These are phyloP conservation scores for Saposhnikovia divaricata DNA, from an alignment of 129 eudicot species.

Conservation along the genomic window DNA sequence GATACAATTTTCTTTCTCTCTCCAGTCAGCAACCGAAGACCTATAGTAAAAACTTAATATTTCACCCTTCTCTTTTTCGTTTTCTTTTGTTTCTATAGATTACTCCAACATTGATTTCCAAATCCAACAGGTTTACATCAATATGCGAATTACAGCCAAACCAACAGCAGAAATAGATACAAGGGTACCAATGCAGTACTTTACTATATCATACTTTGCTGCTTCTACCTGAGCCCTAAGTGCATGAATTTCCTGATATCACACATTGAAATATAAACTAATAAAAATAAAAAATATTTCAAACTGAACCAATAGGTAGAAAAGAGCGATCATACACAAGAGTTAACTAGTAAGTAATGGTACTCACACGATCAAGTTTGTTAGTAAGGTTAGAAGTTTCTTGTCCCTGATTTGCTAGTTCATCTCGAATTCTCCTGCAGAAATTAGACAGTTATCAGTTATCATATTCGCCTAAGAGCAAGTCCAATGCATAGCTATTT, in stretches of 20 bases:
- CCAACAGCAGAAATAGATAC: constrained; percentile 92
- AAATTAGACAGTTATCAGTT: not conserved
- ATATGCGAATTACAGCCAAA: constrained; percentile 75
- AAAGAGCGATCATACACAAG: not conserved
- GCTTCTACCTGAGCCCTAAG: constrained; percentile 87
- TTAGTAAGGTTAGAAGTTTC: constrained; percentile 85
- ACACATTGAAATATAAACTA: not conserved
- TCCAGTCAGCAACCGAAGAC: constrained; percentile 6
- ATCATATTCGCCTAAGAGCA: not conserved
- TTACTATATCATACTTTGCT: constrained; percentile 85
- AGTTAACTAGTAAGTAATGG: not conserved
- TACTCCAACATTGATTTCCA: constrained; percentile 24
- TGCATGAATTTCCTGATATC: constrained; percentile 77
- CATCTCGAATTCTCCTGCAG: constrained; percentile 92
- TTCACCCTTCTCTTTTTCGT: not conserved
- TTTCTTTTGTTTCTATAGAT: constrained; percentile 19
- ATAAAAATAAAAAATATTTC: not conserved
- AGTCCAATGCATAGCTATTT: too few species aligned
- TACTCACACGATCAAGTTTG: constrained; percentile 87
- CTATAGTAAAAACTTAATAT: constrained; percentile 1
- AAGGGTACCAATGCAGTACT: constrained; percentile 96
- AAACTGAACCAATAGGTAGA: not conserved
- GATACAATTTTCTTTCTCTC: not conserved
- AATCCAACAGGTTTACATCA: constrained; percentile 34
- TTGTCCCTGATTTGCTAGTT: constrained; percentile 76